phyloP scores from a whole-genome alignment of 176 grass and related monocot species.

The Elymus sibiricus region DNA sequence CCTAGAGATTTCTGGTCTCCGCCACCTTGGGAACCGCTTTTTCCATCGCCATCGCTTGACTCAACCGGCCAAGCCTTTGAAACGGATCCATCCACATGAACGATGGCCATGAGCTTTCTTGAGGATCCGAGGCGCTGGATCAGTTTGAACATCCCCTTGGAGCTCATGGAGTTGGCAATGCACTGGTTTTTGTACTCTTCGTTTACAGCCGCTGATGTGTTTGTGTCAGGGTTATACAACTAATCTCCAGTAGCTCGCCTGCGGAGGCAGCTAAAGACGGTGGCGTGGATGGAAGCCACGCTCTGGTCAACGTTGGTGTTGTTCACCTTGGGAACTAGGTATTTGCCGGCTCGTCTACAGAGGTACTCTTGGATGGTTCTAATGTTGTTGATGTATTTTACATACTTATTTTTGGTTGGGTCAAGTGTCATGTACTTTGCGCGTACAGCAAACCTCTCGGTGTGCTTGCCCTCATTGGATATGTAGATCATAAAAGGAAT shows the following conservation, averaged over 20 bases:
- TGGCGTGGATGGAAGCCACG: constrained; percentile 92
- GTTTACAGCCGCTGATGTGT: constrained; percentile 57
- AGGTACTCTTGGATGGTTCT: constrained; percentile 93
- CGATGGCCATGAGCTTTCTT: constrained; percentile 81
- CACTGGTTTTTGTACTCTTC: constrained; percentile 81
- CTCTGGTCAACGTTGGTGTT: constrained; percentile 92
- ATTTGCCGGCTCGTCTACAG: constrained; percentile 73
- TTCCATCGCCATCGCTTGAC: constrained; percentile 33
- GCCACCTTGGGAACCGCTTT: constrained; percentile 31
- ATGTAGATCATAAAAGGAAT: constrained; percentile 96
- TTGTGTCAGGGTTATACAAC: constrained; percentile 65
- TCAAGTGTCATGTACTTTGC: constrained; percentile 98
- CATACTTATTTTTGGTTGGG: constrained; percentile 80
- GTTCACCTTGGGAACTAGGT: constrained; percentile 88
- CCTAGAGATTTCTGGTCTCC: constrained; percentile 44
- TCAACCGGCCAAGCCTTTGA: constrained; percentile 87
- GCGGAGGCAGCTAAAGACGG: constrained; percentile 78
- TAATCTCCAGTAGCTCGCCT: constrained; percentile 46
- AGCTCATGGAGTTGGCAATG: constrained; percentile 70
- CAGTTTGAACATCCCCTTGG: constrained; percentile 91
- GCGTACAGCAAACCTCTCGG: constrained; percentile 84
- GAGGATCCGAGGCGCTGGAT: constrained; percentile 83
- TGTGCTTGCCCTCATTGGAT: constrained; percentile 82
- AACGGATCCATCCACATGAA: constrained; percentile 83
- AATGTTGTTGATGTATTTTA: constrained; percentile 90